These are phyloP conservation scores for Cryptosporidium felis DNA, from an alignment of 169 alveolate genomes.

Conservation along the genomic window DNA sequence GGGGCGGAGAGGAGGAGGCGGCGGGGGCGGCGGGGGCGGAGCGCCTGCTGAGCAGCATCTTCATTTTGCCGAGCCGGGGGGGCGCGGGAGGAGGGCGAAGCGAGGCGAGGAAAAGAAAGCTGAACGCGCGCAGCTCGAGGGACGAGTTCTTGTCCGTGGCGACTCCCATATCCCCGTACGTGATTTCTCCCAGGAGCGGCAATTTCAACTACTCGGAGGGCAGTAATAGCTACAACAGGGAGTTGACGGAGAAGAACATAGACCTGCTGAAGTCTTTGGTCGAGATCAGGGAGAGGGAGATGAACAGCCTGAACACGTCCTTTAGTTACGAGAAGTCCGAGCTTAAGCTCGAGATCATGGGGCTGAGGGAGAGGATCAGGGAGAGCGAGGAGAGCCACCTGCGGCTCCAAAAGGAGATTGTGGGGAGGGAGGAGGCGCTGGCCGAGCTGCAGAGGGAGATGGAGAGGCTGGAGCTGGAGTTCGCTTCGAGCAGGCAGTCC, in stretches of 20 bases:
- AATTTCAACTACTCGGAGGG: background rate
- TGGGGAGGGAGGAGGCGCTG: constrained; percentile 7
- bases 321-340: constrained; percentile 63
- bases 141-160: constrained; percentile 18
- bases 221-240: background rate
- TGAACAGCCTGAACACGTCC: background rate
- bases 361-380: constrained; percentile 25
- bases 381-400: constrained; percentile 29
- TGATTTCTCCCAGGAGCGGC: constrained; percentile 36
- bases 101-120: constrained; percentile 40
- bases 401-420: constrained; percentile 1
- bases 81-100: background rate
- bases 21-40: background rate
- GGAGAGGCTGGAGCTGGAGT: constrained; percentile 19
- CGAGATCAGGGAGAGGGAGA: constrained; percentile 49
- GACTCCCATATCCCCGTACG: constrained; percentile 61
- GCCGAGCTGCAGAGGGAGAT: background rate
- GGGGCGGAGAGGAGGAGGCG: background rate
- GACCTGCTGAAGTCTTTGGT: constrained; percentile 38
- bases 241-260: constrained; percentile 39
- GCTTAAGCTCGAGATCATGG: constrained; percentile 37
- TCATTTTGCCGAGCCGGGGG: background rate
- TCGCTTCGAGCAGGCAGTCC: constrained; percentile 7
- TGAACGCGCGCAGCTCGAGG: background rate
- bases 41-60: background rate